Conservation (phyloP, 176 grass and related monocot genomes). For the Otatea glauca region DNA sequence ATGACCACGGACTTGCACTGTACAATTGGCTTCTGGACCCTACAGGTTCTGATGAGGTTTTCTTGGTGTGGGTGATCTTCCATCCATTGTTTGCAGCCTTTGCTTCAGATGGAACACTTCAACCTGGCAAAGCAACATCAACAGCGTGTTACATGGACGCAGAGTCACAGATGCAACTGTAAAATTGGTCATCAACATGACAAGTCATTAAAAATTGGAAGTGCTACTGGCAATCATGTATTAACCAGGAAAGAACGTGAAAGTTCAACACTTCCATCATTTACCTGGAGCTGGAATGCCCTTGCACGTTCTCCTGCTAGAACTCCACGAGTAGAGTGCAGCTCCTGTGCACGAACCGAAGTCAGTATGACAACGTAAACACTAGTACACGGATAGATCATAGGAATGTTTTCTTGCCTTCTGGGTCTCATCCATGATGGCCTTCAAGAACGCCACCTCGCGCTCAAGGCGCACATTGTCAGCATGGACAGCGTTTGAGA, state of each 20-base stretch:
- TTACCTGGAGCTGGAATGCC: conserved; percentile 90
- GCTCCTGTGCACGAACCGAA: conserved; percentile 49
- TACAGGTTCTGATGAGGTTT: conserved; percentile 66
- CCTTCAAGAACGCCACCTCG: conserved; percentile 91
- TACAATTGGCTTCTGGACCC: conserved; percentile 28
- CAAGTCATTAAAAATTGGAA: background rate
- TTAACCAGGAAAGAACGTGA: conserved; percentile 5
- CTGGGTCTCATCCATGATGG: conserved; percentile 84
- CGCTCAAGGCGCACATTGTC: conserved; percentile 91
- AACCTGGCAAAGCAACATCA: conserved; percentile 55
- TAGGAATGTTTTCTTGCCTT: conserved; percentile 57
- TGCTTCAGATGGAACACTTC: conserved; percentile 93
- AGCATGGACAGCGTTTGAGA: conserved; percentile 79
- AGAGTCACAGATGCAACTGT: background rate
- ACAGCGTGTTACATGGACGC: conserved; percentile 9
- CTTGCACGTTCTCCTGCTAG: conserved; percentile 73
- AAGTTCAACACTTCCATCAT: background rate
- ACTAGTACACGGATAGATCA: background rate
- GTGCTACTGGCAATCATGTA: background rate
- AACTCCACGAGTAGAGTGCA: conserved; percentile 78
- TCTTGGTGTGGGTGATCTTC: conserved; percentile 71
- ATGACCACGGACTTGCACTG: background rate
- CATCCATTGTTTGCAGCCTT: conserved; percentile 75
- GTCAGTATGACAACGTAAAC: background rate
- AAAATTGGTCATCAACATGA: background rate